A percentile compares a stretch with the other conserved stretches of the same genome.
Conservation (phyloP, 192 early-diverging fungal genomes). For the Neocallimastix lanati region DNA sequence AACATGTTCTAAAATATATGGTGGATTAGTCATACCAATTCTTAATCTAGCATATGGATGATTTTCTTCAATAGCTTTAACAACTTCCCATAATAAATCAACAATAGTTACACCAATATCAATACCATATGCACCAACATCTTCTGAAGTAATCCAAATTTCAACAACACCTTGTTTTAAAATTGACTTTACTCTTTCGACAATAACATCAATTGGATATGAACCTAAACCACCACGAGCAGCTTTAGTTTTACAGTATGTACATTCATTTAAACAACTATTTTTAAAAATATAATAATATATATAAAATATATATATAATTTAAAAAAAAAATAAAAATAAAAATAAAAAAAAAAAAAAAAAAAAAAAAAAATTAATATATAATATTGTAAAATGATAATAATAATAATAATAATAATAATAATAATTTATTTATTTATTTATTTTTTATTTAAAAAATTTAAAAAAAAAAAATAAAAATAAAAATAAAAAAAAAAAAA, state of each 20-base stretch:
- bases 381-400: too few species aligned
- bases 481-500: too few species aligned
- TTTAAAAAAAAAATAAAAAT: too few species aligned
- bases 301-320: too few species aligned
- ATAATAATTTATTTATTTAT: too few species aligned
- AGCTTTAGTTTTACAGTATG: slow-evolving; percentile 36
- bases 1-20: slow-evolving; percentile 36
- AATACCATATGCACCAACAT: slow-evolving; percentile 27
- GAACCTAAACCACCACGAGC: slow-evolving; percentile 25
- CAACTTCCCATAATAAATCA: slow-evolving; percentile 21
- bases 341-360: too few species aligned
- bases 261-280: slow-evolving; percentile 39
- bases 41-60: slow-evolving; percentile 19
- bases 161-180: slow-evolving; percentile 29
- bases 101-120: slow-evolving; percentile 24
- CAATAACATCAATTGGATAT: slow-evolving; percentile 23
- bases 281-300: too few species aligned
- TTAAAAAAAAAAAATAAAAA: too few species aligned
- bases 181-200: slow-evolving; percentile 22
- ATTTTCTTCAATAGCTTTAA: slow-evolving; percentile 17
- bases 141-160: slow-evolving; percentile 41
- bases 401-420: too few species aligned
- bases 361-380: too few species aligned
- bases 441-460: too few species aligned
- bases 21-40: slow-evolving; percentile 46